Evolutionary conservation across 805 yeast genomes (phyloP), one percentile per base, ranked within the genome.

Genomic region (Dipodascus albidus): DNA sequence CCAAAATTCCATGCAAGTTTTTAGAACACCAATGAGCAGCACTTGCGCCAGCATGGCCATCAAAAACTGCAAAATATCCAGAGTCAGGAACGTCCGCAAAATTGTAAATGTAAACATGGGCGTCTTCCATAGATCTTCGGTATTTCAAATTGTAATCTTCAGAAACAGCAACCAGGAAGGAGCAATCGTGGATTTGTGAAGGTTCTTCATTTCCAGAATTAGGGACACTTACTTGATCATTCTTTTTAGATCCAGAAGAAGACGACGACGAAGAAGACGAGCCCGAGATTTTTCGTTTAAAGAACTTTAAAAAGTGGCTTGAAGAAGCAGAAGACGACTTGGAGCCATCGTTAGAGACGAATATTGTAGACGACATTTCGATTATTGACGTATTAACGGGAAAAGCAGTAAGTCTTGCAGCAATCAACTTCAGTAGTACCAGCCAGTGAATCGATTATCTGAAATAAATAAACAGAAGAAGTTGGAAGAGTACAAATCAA

Each of bases 11-110:
- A 65, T 91, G 97, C 54, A 91, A 67, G 61, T 85, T 81, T 57
- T 87, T 82, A 0, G 96, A 95, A 71, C 97, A 89, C 95, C 96
- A 90, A 62, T 91, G 80, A 1, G 99, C 95, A 6, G 95, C 84
- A 59, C 82, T 87, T 53, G 81, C 81, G 21, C 99, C 99, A 1
- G 98, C 98, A 70, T 91, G 99, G 9, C 99, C 99, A 68, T 91
- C 99, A 69, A 89, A 91, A 0, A 91, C 77, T 17, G 95, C 98
- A 76, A 91, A 89, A 65, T 87, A 91, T 1, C 96, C 98, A 85
- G 96, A 85, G 66, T 89, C 96, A 1, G 61, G 59, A 9, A 52
- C 52, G 60, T 87, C 95, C n/a, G 90, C 93, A 72, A 86, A 90
- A 71, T 90, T 89, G 59, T 93, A 89, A 42, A 89, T 88, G 62